Evolutionary conservation across 129 eudicot genomes (phyloP).

Genomic region (Erigeron canadensis): DNA sequence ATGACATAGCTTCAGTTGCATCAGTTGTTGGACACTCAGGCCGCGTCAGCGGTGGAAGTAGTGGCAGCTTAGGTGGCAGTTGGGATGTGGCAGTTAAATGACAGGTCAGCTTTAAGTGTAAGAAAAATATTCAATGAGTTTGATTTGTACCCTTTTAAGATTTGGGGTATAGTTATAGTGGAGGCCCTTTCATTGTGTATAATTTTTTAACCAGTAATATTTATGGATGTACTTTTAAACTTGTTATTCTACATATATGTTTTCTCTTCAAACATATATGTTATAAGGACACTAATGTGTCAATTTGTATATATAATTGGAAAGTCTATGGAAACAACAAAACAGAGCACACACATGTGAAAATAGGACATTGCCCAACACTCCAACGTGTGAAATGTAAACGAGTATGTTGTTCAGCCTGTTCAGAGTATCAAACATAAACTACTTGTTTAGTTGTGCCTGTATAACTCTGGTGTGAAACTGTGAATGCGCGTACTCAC

Average conservation of each 20-base stretch:
- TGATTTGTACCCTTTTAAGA: constrained; percentile 27
- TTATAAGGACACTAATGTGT: not conserved
- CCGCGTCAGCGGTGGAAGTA: constrained; percentile 36
- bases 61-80: constrained; percentile 35
- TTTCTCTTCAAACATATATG: not conserved
- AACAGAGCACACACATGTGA: not conserved
- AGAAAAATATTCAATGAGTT: constrained; percentile 12
- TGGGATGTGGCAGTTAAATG: constrained; percentile 37
- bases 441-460: too few relatives aligned
- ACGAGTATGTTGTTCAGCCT: too few relatives aligned
- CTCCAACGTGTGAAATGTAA: too few relatives aligned
- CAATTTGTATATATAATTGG: not conserved
- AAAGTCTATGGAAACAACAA: not conserved
- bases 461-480: too few relatives aligned
- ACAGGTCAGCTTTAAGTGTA: constrained; percentile 33
- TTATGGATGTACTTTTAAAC: constrained; percentile 21
- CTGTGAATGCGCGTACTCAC: too few relatives aligned
- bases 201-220: constrained; percentile 20
- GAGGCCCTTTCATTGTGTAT: constrained; percentile 27
- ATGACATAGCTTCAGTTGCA: constrained; percentile 43
- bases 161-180: constrained; percentile 36
- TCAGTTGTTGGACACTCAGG: constrained; percentile 47
- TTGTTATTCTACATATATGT: constrained; percentile 16
- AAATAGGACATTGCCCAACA: too few relatives aligned
- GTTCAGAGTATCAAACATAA: too few relatives aligned